A percentile compares a stretch with the other conserved stretches of the same genome.
Evolutionary conservation across 2,329 filamentous ascomycete species (phyloP).

Genomic region (Colletotrichum sp.): DNA sequence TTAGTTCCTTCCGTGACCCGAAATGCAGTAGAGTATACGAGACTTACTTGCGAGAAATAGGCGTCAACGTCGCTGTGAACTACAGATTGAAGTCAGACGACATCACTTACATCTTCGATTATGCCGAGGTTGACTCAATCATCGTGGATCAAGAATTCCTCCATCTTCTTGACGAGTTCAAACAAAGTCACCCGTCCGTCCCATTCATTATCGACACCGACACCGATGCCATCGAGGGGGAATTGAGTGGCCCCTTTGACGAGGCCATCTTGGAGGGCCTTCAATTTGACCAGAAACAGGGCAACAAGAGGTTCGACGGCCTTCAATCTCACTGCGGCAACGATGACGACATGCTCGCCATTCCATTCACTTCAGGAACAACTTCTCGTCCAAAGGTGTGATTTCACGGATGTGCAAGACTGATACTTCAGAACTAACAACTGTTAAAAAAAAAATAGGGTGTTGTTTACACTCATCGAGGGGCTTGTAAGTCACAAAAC

Average conservation of each 20-base stretch:
- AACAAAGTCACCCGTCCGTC: slow-evolving; percentile 63
- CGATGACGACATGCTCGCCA: slow-evolving; percentile 83
- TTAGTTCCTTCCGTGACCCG: neutral
- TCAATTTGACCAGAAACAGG: slow-evolving; percentile 70
- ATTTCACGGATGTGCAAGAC: neutral
- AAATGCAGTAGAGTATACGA: neutral
- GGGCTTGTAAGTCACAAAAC: slow-evolving; percentile 57
- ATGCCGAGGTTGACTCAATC: slow-evolving; percentile 84
- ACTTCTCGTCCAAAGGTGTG: slow-evolving; percentile 71
- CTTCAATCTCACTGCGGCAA: slow-evolving; percentile 73
- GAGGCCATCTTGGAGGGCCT: slow-evolving; percentile 83
- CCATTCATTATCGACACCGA: slow-evolving; percentile 82
- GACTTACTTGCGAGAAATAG: slow-evolving; percentile 31
- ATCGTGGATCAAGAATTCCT: slow-evolving; percentile 86
- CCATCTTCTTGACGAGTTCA: slow-evolving; percentile 71
- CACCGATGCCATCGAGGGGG: slow-evolving; percentile 77
- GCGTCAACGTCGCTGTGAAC: slow-evolving; percentile 72
- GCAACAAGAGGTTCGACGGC: slow-evolving; percentile 76
- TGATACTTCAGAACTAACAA: neutral
- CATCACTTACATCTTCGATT: slow-evolving; percentile 88
- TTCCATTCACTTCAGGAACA: slow-evolving; percentile 94
- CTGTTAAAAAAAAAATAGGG: slow-evolving; percentile 62
- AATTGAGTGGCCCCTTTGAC: slow-evolving; percentile 81
- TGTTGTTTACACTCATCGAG: slow-evolving; percentile 89
- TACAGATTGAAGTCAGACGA: slow-evolving; percentile 79